phyloP scores from a whole-genome alignment of 2,329 filamentous ascomycete species.

The Xylariales sp. region DNA sequence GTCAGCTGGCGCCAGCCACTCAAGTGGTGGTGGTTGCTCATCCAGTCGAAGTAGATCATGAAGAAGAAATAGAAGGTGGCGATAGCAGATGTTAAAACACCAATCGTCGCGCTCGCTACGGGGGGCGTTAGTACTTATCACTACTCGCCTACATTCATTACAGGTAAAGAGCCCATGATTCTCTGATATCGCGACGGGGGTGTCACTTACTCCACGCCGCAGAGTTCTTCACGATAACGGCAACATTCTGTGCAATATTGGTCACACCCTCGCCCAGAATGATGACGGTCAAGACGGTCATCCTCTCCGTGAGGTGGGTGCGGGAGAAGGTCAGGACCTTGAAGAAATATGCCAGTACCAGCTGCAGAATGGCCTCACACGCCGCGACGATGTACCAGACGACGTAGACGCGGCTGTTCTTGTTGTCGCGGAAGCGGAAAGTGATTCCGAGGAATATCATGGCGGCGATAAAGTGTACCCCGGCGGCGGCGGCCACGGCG shows the following conservation, averaged over 20 bases:
- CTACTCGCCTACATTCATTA: too few relatives aligned
- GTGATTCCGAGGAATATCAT: slow-evolving; percentile 35
- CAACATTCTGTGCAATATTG: slow-evolving; percentile 43
- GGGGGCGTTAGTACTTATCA: neutral
- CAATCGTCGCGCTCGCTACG: slow-evolving; percentile 30
- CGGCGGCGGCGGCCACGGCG: slow-evolving; percentile 28
- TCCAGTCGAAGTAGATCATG: slow-evolving; percentile 52
- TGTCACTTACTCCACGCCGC: slow-evolving; percentile 30
- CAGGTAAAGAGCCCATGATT: too few relatives aligned
- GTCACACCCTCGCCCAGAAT: slow-evolving; percentile 63
- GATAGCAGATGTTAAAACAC: slow-evolving; percentile 30
- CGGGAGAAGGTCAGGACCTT: slow-evolving; percentile 54
- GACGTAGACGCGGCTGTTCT: slow-evolving; percentile 27
- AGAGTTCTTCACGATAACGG: slow-evolving; percentile 36
- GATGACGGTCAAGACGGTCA: slow-evolving; percentile 61
- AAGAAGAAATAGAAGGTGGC: slow-evolving; percentile 37
- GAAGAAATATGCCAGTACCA: slow-evolving; percentile 49
- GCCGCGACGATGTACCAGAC: slow-evolving; percentile 50
- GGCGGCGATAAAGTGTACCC: slow-evolving; percentile 26
- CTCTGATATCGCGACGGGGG: neutral
- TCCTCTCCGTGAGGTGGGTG: slow-evolving; percentile 59
- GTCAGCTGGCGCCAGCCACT: slow-evolving; percentile 50
- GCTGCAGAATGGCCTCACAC: slow-evolving; percentile 45
- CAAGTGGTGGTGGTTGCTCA: slow-evolving; percentile 55
- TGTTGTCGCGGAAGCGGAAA: slow-evolving; percentile 27